A percentile compares a stretch with the other conserved stretches of the same genome.
phyloP scores from a whole-genome alignment of 2,329 filamentous ascomycete genomes.

The Nectriaceae sp. region DNA sequence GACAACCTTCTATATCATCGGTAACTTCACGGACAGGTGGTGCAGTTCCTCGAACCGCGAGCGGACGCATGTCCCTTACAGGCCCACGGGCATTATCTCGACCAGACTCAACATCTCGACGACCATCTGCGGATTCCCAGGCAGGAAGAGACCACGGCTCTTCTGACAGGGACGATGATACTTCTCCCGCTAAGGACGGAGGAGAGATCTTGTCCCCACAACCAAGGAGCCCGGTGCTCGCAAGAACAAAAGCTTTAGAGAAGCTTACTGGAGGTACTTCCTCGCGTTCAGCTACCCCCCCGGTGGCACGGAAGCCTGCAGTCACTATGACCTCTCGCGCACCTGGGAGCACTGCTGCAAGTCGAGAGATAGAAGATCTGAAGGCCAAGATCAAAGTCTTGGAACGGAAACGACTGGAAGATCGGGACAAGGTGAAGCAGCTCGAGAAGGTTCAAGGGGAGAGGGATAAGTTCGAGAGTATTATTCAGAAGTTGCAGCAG shows the following conservation, averaged over 20 bases:
- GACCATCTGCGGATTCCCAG: constrained; percentile 49
- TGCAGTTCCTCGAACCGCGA: constrained; percentile 39
- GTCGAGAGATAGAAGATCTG: constrained; percentile 79
- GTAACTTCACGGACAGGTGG: constrained; percentile 34
- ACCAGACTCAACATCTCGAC: constrained; percentile 40
- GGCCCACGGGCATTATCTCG: constrained; percentile 39
- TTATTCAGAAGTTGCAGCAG: constrained; percentile 87
- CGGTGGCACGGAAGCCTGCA: constrained; percentile 32
- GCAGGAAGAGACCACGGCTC: constrained; percentile 43
- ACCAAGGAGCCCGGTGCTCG: constrained; percentile 51
- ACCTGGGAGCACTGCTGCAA: constrained; percentile 51
- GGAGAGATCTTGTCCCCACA: constrained; percentile 52
- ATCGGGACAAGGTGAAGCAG: constrained; percentile 80
- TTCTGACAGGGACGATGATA: constrained; percentile 38
- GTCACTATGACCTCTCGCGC: constrained; percentile 31
- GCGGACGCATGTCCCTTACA: constrained; percentile 42
- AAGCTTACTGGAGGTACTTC: constrained; percentile 46
- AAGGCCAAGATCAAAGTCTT: constrained; percentile 85
- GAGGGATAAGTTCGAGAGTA: constrained; percentile 74
- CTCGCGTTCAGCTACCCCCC: constrained; percentile 32
- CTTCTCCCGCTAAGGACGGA: constrained; percentile 52
- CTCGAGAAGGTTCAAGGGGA: constrained; percentile 77
- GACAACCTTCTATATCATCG: constrained; percentile 49
- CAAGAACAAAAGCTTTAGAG: constrained; percentile 54
- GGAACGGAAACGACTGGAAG: constrained; percentile 84